Evolutionary conservation across 2,329 filamentous ascomycete genomes (phyloP), one percentile per base, ranked within the genome.

Genomic region (Botrytis porri): DNA sequence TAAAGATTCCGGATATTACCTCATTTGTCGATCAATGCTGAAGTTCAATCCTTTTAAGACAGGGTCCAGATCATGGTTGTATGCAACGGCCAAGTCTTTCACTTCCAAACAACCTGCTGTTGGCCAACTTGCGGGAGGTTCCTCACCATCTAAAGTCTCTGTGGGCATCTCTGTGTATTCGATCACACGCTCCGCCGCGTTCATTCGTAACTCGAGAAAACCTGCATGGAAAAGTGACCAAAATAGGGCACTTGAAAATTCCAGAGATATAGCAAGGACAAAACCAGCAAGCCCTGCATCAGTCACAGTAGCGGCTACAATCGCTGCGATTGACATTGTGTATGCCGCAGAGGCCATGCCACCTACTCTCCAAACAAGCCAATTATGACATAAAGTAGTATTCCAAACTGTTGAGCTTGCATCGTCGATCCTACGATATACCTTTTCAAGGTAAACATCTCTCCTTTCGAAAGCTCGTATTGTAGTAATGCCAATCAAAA

Each of bases 401-500:
- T 84, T 86, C 88, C 91, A 75, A 89, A 83, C 77, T 91, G 87
- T 84, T 87, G 90, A 43, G 86, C 88, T 3, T 89, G 86, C 37
- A 86, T 85, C 65, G 86, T 95, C 92, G n/a, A 95, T 86, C 75
- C 87, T 87, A 54, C 81, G 80, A 79, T 91, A 89, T 89, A 95
- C 93, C 70, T 88, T 85, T 10, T 89, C 85, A 67, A 92, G 83
- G 76, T 93, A 95, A 0, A 85, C 84, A 29, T 88, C 84, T 0
- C 85, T 84, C 83, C 92, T 93, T 74, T 88, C 88, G 75, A 92
- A 95, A 0, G 91, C 90, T n/a, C 93, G 88, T 69, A 95, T 93
- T 0, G 92, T 94, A 8, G 88, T 85, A 32, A 95, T 86, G 7
- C 93, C 93, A 1, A 87, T 86, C 16, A 95, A 85, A 0, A 91